Evolutionary conservation across 2,329 filamentous ascomycete species (phyloP), one percentile per base, ranked within the genome.

Genomic region (Lachnellula suecica): DNA sequence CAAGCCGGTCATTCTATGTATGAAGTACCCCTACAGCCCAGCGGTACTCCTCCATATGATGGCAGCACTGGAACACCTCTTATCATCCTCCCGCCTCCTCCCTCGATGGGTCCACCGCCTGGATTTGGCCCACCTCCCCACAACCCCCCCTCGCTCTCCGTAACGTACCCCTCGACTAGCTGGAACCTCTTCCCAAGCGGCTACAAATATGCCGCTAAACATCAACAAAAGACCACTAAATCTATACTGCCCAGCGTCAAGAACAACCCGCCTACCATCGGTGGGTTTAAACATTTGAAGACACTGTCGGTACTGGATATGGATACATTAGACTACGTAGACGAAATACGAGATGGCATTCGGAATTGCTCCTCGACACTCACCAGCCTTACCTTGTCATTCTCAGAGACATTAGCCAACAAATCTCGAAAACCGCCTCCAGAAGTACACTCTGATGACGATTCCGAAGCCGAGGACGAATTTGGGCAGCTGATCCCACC

Each of bases 271-370:
- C 72, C 77, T 1, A 84, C 79, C 0, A 64, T 86, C 4, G 80
- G 79, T 1, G 79, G 77, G 0, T 85, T 87, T 68, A 78, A 72
- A 44, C 73, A 74, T 34, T 70, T 87, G 13, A 77, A 75, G 57
- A 75, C 64, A 4, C 68, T 87, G 13, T 69, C 75, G 4, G 70
- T 86, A 6, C 70, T 86, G 29, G 83, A 87, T 56, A 84, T 87
- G 47, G 83, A 86, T 53, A 74, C 69, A 24, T 69, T 84, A 4
- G 79, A 83, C 29, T 70, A 81, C 27, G 61, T 84, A 11, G 65
- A 72, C 2, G 83, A 86, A 65, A 72, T 87, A 54, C 78, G 75
- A 55, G 62, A 71, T 4, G 84, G 81, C 59, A 68, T 87, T 22
- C 71, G 71, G 10, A 79, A 79, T 57, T 85, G 78, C 1, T 73